A percentile compares a stretch with the other conserved stretches of the same genome.
Evolutionary conservation across 1,139 yeast genomes (phyloP).

Genomic region (Suhomyces choctaworum): DNA sequence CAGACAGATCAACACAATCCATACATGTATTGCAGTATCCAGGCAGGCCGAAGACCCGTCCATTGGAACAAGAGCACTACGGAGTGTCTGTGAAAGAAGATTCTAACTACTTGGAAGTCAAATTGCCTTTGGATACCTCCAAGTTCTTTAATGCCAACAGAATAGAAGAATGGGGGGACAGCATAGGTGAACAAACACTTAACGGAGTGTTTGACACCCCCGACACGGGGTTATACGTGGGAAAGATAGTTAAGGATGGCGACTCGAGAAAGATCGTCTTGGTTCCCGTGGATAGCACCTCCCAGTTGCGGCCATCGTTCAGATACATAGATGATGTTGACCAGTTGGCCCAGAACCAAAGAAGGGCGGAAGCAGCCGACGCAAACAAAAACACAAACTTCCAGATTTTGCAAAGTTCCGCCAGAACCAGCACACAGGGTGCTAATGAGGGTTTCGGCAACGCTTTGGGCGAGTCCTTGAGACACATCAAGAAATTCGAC

Average conservation of each 20-base stretch:
- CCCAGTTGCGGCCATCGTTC: constrained; percentile 82
- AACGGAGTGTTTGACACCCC: constrained; percentile 65
- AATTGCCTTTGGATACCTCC: constrained; percentile 64
- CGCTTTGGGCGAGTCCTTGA: constrained; percentile 77
- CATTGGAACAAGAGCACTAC: constrained; percentile 44
- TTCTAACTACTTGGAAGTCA: constrained; percentile 60
- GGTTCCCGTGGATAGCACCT: constrained; percentile 63
- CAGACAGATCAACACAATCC: constrained; percentile 25
- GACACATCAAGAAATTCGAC: constrained; percentile 70
- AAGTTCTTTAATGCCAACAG: constrained; percentile 66
- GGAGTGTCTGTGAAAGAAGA: constrained; percentile 62
- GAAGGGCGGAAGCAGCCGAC: constrained; percentile 28
- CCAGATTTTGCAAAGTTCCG: constrained; percentile 46
- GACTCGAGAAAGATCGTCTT: constrained; percentile 51
- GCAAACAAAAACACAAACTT: constrained; percentile 41
- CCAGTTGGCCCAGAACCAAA: constrained; percentile 26
- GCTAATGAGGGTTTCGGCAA: constrained; percentile 68
- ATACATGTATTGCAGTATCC: constrained; percentile 65
- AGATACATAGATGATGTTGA: constrained; percentile 65
- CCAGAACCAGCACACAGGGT: constrained; percentile 54
- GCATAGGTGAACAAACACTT: constrained; percentile 58
- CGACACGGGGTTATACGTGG: constrained; percentile 52
- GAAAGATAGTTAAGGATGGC: constrained; percentile 28
- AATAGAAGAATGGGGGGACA: constrained; percentile 62
- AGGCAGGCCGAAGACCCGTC: constrained; percentile 57